Evolutionary conservation across 371 early-diverging fungal species (phyloP), one percentile per base, ranked within the genome.

Genomic region (Blastocladiella emersonii): DNA sequence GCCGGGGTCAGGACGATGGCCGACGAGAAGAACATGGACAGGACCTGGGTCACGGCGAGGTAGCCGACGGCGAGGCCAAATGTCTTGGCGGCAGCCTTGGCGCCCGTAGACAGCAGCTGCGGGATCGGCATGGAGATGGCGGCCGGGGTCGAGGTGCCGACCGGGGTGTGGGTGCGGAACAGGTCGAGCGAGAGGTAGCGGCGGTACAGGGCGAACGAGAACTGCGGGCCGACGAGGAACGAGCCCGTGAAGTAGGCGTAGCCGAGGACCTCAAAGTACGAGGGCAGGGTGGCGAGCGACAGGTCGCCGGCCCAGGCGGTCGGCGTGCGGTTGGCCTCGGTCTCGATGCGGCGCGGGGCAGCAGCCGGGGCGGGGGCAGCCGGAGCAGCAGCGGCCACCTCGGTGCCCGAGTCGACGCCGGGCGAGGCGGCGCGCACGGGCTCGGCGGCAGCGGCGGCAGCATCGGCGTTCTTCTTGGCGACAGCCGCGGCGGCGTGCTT

Each of bases 141-240:
- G 25, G 15, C 35, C 8, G 51, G 36, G 17, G 17, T 25, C 7
- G 69, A 57, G 49, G 71, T 37, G 25, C 68, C 68, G 25, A 66
- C 61, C 8, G 65, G 67, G 6, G 66, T 66, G 23, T 66, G 61
- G 36, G 53, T 32, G 21, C 21, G 32, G 41, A 72, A 76, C 25
- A 69, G 64, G 56, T 72, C 71, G 41, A 72, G 67, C 6, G 73
- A 64, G 44, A 84, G 66, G 72, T 78, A 83, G 57, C 75, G 76
- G 35, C 69, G 68, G 68, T 84, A 88, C 23, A 82, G 72, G 19
- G 76, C 76, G 68, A 81, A 88, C 37, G 86, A 83, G 69, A 86
- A 85, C 69, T 86, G 86, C 37, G 88, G 86, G 23, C 88, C 88
- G 25, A 84, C 79, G 48, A 88, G 63, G 70, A 86, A 85, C 3